These are phyloP conservation scores for Teratosphaeria epicoccoides DNA, from an alignment of 2,329 filamentous ascomycete genomes.

Conservation along the genomic window DNA sequence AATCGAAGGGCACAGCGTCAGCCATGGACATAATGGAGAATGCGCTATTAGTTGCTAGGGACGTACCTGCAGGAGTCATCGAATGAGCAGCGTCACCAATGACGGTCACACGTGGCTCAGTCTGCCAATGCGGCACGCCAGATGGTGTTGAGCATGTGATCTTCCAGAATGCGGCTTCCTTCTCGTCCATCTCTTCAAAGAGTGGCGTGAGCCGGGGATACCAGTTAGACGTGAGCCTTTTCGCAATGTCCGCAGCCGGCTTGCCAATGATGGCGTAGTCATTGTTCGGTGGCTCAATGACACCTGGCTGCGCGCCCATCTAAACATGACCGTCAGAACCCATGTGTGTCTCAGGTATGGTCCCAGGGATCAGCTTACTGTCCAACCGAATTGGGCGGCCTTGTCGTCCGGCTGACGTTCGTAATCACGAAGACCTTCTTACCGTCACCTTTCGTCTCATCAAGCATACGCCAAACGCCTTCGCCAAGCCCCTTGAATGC, in stretches of 20 bases:
- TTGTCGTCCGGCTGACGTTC: conserved; percentile 52
- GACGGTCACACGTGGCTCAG: conserved; percentile 47
- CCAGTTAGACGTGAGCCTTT: conserved; percentile 44
- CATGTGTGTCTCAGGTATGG: too few species aligned
- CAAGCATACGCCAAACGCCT: conserved; percentile 49
- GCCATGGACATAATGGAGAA: not conserved
- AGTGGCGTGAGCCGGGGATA: conserved; percentile 45
- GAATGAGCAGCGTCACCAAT: conserved; percentile 49
- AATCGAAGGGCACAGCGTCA: not conserved
- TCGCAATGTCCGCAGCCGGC: conserved; percentile 48
- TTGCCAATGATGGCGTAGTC: conserved; percentile 49
- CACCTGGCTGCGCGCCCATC: conserved; percentile 47
- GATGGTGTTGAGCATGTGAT: conserved; percentile 52
- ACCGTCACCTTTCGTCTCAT: conserved; percentile 34
- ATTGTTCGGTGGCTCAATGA: conserved; percentile 48
- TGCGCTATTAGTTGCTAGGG: too few species aligned
- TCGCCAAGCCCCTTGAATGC: conserved; percentile 54
- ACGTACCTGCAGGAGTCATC: conserved; percentile 41
- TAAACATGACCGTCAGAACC: too few species aligned
- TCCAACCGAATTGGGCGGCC: conserved; percentile 56
- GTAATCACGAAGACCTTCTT: conserved; percentile 49
- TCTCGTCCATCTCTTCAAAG: conserved; percentile 47
- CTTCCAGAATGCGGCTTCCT: conserved; percentile 55
- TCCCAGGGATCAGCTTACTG: too few species aligned
- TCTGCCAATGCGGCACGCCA: conserved; percentile 51